Evolutionary conservation across 768 basidiomycete genomes (phyloP), one percentile per base, ranked within the genome.

Genomic region (Lentinus brumalis): DNA sequence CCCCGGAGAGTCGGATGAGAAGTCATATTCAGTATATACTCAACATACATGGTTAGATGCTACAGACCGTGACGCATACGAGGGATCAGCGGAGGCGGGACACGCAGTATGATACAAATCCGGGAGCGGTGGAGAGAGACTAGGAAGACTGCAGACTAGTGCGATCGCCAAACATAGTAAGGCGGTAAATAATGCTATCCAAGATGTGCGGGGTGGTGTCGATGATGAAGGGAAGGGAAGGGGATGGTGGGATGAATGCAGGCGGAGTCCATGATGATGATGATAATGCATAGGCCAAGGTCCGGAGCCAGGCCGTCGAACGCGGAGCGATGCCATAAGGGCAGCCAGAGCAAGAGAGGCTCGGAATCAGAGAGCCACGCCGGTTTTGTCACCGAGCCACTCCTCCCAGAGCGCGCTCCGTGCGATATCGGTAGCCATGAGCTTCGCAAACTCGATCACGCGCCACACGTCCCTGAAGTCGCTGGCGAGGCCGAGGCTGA

Each of bases 401-500:
- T 68, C 62, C 7, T 61, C 62, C 71, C 71, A 73, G 65, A 73
- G 62, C 50, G 46, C 62, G 18, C 52, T 53, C 10, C 67, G 66
- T 18, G 62, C 58, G 29, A 38, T 26, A 21, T 57, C 57, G 50
- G 53, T 38, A 31, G 45, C 65, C 16, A 73, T 32, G 42, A 50
- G 32, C 35, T 56, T 59, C 35, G 67, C 71, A 60, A 71, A 79
- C 49, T 68, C 60, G 46, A 77, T 50, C 26, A 78, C 73, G 32
- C 69, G 69, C 74, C 72, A 79, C 1, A 86, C 84, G 69, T 94
- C 92, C 46, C 83, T 79, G 79, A 91, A 92, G 69, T 87, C 85
- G 61, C 85, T 92, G 47, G 86, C 91, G 30, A 93, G 81, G 5
- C 92, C 92, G 9, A 94, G 80, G 64, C 91, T 92, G 60, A 91